phyloP scores from a whole-genome alignment of 352 stramenopile genomes.

The Phytophthora tentaculata region DNA sequence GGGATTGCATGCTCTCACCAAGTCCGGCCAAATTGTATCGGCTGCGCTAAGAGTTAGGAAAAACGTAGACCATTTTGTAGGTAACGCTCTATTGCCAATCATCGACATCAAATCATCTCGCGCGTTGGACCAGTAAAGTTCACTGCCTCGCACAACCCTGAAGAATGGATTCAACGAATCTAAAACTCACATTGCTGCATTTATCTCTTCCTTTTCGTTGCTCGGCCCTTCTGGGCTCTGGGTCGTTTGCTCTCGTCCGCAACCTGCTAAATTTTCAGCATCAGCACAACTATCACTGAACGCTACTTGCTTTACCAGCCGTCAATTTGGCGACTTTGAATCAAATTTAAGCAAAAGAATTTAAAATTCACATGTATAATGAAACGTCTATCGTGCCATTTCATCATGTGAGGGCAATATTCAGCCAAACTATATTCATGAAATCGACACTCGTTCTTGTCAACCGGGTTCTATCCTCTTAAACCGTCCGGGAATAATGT shows the following conservation, averaged over 20 bases:
- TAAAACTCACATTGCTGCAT: slow-evolving; percentile 23
- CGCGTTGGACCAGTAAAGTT: no score
- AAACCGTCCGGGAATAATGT: no score
- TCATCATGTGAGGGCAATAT: no score
- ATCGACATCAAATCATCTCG: no score
- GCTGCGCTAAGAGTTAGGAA: no score
- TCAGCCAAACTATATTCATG: no score
- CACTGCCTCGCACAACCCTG: no score
- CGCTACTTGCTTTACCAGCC: not conserved
- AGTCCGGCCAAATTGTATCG: slow-evolving; percentile 6
- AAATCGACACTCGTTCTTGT: no score
- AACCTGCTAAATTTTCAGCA: not conserved
- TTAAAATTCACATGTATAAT: not conserved
- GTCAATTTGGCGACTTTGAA: not conserved
- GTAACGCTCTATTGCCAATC: no score
- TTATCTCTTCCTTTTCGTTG: slow-evolving; percentile 2
- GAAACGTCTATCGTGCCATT: no score
- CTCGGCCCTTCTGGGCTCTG: not conserved
- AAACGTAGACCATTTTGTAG: no score
- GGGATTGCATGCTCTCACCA: slow-evolving; percentile 27
- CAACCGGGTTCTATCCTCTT: no score
- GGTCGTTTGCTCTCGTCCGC: not conserved
- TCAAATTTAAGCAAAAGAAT: not conserved
- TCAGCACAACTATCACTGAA: not conserved
- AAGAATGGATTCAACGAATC: slow-evolving; percentile 5